phyloP scores from a whole-genome alignment of 2,329 filamentous ascomycete genomes.

The Stenocarpella maydis region DNA sequence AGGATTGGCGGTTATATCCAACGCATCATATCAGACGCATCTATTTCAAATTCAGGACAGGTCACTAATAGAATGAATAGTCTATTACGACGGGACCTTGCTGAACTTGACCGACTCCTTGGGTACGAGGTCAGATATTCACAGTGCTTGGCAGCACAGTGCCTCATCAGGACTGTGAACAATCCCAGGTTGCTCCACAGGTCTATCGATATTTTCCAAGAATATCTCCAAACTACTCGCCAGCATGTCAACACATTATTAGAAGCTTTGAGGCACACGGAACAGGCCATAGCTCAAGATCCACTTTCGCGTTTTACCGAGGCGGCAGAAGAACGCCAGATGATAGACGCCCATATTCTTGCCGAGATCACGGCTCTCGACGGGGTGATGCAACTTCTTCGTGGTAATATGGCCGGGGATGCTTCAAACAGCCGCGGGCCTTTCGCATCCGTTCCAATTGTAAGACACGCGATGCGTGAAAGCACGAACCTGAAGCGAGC shows the following conservation, averaged over 20 bases:
- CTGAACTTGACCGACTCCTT: background rate
- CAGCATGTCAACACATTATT: background rate
- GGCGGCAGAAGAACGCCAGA: background rate
- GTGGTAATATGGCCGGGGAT: background rate
- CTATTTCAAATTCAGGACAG: background rate
- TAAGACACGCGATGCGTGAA: background rate
- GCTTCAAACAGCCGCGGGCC: background rate
- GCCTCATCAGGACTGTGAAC: background rate
- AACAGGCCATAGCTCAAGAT: background rate
- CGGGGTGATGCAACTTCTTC: background rate
- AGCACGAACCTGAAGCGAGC: background rate
- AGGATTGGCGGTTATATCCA: background rate
- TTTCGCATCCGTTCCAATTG: background rate
- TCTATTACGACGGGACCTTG: background rate
- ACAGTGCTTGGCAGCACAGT: background rate
- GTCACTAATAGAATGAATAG: background rate
- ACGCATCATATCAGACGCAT: no score
- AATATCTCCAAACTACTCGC: background rate
- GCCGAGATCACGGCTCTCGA: background rate
- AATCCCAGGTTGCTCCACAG: background rate
- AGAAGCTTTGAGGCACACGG: background rate
- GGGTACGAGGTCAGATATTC: constrained; percentile 4
- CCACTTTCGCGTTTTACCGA: background rate
- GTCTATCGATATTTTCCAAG: background rate
- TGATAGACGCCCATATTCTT: background rate